These are phyloP conservation scores for Fusarium foetens DNA, from an alignment of 2,329 filamentous ascomycete genomes.

Conservation along the genomic window DNA sequence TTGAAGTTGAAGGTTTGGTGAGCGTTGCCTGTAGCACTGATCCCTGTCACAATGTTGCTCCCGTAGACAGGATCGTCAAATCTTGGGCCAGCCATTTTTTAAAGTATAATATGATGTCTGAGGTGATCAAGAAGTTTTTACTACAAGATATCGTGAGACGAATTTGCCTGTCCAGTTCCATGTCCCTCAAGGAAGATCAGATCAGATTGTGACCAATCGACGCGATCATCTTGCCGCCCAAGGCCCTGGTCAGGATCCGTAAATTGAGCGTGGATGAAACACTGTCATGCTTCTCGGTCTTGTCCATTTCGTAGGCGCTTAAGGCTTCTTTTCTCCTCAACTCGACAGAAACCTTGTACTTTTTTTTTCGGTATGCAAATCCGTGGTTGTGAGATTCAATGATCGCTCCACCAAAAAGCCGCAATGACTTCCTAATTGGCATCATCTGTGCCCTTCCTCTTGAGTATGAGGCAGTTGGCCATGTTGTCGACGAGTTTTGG, in stretches of 20 bases:
- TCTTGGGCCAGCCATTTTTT: not conserved
- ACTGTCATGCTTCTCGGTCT: not conserved
- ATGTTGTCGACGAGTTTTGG: slow-evolving; percentile 45
- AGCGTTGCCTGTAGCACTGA: not conserved
- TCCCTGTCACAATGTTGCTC: not conserved
- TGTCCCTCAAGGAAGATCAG: not conserved
- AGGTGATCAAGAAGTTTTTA: not conserved
- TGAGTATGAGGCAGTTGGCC: slow-evolving; percentile 41
- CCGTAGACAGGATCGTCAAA: not conserved
- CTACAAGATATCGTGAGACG: too few species aligned
- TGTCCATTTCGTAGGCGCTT: not conserved
- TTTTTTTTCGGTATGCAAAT: not conserved
- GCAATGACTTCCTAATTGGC: slow-evolving; percentile 39
- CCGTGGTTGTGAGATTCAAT: not conserved
- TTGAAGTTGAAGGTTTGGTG: slow-evolving; percentile 7
- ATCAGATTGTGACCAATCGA: not conserved
- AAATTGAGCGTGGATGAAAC: not conserved
- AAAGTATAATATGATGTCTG: accelerated
- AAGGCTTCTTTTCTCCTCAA: not conserved
- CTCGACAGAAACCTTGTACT: not conserved
- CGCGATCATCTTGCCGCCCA: not conserved
- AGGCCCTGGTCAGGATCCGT: not conserved
- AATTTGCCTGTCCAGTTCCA: too few species aligned
- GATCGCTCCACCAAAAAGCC: not conserved
- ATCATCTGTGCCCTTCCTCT: slow-evolving; percentile 45